Evolutionary conservation across 331 rosid species (phyloP).

Genomic region (Quercus tomentella): DNA sequence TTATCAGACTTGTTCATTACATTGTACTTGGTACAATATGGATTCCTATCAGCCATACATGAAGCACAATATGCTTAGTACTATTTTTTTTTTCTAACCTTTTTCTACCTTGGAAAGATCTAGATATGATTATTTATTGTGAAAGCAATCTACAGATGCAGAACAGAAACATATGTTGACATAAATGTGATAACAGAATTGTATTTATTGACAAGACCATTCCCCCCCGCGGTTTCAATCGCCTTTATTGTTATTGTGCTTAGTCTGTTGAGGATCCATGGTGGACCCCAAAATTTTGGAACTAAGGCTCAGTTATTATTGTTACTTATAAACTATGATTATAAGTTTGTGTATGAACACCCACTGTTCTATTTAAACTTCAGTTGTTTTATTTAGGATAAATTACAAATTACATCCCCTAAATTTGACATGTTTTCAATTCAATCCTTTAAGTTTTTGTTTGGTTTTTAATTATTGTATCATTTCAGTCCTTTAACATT

Average conservation of each 20-base stretch:
- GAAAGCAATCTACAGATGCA: not conserved
- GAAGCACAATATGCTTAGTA: not conserved
- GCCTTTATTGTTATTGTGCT: not conserved
- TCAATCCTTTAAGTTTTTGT: too few species aligned
- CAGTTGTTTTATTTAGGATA: too few species aligned
- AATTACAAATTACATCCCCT: too few species aligned
- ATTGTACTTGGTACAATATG: not conserved
- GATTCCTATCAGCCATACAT: not conserved
- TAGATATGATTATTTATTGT: not conserved
- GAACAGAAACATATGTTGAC: not conserved
- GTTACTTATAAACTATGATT: not conserved
- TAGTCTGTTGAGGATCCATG: too few species aligned
- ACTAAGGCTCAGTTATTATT: too few species aligned
- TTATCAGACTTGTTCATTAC: not conserved
- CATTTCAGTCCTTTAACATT: too few species aligned
- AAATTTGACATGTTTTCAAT: too few species aligned
- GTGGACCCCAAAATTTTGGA: too few species aligned
- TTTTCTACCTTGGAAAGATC: not conserved
- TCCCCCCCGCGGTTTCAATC: not conserved
- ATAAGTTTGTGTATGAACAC: not conserved
- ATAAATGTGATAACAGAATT: not conserved
- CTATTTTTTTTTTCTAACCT: not conserved
- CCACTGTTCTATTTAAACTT: not conserved
- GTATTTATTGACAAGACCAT: not conserved
- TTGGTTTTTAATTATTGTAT: too few species aligned